Percentiles rank a stretch among this genome's conserved stretches.
These are phyloP conservation scores for Strigomonas culicis DNA, from an alignment of 208 protist genomes.

Conservation along the genomic window DNA sequence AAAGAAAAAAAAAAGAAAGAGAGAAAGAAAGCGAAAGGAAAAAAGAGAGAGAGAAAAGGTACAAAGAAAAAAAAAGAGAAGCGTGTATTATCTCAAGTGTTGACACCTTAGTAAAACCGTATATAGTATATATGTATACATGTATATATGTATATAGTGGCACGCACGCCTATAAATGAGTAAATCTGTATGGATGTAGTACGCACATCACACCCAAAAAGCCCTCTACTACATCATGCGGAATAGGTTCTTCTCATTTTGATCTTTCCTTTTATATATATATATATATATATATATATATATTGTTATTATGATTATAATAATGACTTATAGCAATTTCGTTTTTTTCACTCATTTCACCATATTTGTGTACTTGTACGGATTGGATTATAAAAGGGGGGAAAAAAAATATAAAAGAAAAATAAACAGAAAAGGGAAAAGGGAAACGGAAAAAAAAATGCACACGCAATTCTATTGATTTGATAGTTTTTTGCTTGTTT, in stretches of 20 bases:
- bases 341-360: neutral
- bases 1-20: slow-evolving; percentile 7
- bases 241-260: neutral
- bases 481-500: neutral
- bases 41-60: neutral
- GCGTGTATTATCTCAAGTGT: neutral
- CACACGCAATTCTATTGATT: neutral
- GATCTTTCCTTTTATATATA: neutral
- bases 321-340: neutral
- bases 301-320: slow-evolving; percentile 1
- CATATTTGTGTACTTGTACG: neutral
- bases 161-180: no score
- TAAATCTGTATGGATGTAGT: no score
- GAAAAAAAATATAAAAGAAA: slow-evolving; percentile 14
- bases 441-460: neutral
- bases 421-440: slow-evolving; percentile 1
- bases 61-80: neutral
- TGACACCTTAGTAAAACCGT: no score
- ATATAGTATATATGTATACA: no score
- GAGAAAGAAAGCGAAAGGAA: neutral
- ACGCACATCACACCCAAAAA: no score
- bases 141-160: no score
- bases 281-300: no score
- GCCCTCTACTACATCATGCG: no score
- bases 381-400: slow-evolving; percentile 6